Evolutionary conservation across 495 filamentous ascomycete species (phyloP), one percentile per base, ranked within the genome.

Genomic region (Neurospora discreta): DNA sequence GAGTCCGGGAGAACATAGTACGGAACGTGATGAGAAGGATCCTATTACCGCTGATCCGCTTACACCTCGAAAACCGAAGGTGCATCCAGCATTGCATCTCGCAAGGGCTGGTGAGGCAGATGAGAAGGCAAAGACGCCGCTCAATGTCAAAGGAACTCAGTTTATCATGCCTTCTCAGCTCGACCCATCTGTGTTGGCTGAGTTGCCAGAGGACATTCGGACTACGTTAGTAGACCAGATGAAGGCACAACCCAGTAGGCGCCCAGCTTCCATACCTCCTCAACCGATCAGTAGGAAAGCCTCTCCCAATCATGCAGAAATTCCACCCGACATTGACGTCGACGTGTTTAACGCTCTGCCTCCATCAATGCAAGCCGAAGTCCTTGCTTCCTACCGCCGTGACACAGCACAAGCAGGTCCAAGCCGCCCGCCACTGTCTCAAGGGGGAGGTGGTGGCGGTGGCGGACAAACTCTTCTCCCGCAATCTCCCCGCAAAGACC

Each of bases 101-200:
- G 79, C 87, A 11, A 84, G 77, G 75, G 84, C 86, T 23, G 85
- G 84, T 13, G 84, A 88, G 39, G 83, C 84, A 41, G 89, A 91
- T 73, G 80, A 78, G 39, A 87, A 88, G 74, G 82, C 87, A 72
- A 85, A 84, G 39, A 90, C 88, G 68, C 88, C 90, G 3, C 81
- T 97, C 18, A 97, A 98, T 75, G 88, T 91, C 0, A 80, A 86
- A 4, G 94, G 94, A 0, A 95, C 93, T 11, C 94, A 98, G 78
- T 97, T 97, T 78, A 88, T 97, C 72, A 81, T 98, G 75, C 94
- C 94, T 4, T 89, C 89, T 5, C 90, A 94, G 74, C 83, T 91
- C 11, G 94, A 98, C 76, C 90, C 89, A 0, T 81, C 84, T 39
- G 89, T 94, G 1, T 81, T 95, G 39, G 89, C 89, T 1, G 93